Evolutionary conservation across 176 grass and related monocot genomes (phyloP).

Genomic region (Hordeum marinum): DNA sequence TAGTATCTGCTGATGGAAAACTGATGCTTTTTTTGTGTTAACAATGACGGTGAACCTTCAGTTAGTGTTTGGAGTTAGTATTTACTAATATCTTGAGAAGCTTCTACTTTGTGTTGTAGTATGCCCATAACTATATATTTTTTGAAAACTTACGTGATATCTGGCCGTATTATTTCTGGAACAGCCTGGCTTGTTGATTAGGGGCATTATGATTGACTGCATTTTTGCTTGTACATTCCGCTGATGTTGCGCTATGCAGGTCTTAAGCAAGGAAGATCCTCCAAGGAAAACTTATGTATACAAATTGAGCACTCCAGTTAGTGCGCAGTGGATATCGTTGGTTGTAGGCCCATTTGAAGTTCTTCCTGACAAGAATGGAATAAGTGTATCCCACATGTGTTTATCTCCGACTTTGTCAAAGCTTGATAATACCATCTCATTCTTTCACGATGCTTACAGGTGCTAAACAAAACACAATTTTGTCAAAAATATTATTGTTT

Average conservation of each 20-base stretch:
- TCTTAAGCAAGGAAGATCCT: slow-evolving; percentile 86
- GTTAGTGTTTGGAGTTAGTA: too few species aligned
- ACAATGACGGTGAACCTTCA: neutral
- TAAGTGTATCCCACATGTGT: slow-evolving; percentile 74
- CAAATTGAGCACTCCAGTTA: slow-evolving; percentile 79
- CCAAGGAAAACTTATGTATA: slow-evolving; percentile 95
- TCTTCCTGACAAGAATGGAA: slow-evolving; percentile 72
- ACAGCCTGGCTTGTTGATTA: neutral
- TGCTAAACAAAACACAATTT: slow-evolving; percentile 24
- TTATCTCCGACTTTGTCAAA: slow-evolving; percentile 63
- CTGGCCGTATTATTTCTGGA: slow-evolving; percentile 6
- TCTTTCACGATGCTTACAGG: slow-evolving; percentile 92
- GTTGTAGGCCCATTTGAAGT: slow-evolving; percentile 89
- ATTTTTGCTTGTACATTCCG: slow-evolving; percentile 14
- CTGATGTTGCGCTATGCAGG: slow-evolving; percentile 47
- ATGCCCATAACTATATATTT: neutral
- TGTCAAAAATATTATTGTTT: neutral
- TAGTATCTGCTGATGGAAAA: neutral
- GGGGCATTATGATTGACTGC: neutral
- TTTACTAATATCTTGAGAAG: too few species aligned
- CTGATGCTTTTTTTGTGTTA: neutral
- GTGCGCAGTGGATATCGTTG: slow-evolving; percentile 92
- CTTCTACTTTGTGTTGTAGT: slow-evolving; percentile 1
- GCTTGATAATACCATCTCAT: slow-evolving; percentile 83
- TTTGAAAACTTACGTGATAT: neutral